Conservation (phyloP, 345 rosid species). For the Eucalyptus regnans region DNA sequence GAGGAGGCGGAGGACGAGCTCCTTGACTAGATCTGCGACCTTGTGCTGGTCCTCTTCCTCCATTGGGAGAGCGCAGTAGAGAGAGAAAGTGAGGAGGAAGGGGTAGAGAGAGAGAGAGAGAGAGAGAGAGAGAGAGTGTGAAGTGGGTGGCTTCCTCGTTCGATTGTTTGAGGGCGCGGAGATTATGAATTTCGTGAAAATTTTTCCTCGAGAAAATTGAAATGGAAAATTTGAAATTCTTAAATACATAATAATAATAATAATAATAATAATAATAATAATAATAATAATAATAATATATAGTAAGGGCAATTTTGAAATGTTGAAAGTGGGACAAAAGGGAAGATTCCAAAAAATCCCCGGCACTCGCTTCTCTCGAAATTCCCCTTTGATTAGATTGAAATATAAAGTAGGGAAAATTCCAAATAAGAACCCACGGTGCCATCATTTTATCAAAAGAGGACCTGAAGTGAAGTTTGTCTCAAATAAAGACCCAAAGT, state of each 20-base stretch:
- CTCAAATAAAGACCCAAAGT: too few species aligned
- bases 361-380: too few species aligned
- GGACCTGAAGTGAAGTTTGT: too few species aligned
- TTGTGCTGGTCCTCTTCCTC: slow-evolving; percentile 85
- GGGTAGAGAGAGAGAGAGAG: too few species aligned
- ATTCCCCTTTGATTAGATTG: too few species aligned
- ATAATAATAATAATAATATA: too few species aligned
- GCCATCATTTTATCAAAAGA: too few species aligned
- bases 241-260: neutral
- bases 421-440: too few species aligned
- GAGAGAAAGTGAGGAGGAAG: neutral
- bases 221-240: neutral
- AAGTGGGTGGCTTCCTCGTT: neutral
- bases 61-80: slow-evolving; percentile 16
- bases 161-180: slow-evolving; percentile 16
- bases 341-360: neutral
- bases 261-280: too few species aligned
- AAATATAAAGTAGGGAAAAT: too few species aligned
- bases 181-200: neutral
- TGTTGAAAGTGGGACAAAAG: neutral
- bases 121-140: too few species aligned
- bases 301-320: neutral
- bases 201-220: neutral
- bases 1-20: slow-evolving; percentile 70
- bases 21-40: slow-evolving; percentile 69